Conservation (phyloP, 176 grass and related monocot species). For the Oryza meridionalis region DNA sequence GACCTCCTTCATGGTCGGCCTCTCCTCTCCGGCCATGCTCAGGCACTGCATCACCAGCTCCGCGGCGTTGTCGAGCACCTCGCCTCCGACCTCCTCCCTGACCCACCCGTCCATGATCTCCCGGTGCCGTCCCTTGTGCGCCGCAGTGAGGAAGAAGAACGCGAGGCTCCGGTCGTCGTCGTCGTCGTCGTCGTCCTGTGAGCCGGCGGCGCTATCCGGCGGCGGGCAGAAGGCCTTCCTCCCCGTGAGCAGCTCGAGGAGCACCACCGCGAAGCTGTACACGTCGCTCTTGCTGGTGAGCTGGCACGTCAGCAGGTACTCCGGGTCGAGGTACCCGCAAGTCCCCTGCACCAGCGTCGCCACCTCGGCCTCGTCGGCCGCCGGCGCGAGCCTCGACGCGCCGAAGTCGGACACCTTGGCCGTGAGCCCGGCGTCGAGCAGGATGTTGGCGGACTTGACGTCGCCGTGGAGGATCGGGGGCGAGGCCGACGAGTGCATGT, state of each 20-base stretch:
- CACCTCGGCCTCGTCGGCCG: slow-evolving; percentile 35
- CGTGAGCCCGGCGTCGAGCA: slow-evolving; percentile 45
- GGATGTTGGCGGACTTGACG: slow-evolving; percentile 67
- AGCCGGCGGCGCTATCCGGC: background rate
- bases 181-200: background rate
- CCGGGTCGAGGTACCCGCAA: slow-evolving; percentile 61
- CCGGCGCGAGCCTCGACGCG: slow-evolving; percentile 40
- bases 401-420: slow-evolving; percentile 67
- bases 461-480: slow-evolving; percentile 51
- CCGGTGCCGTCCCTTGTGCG: background rate
- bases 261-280: slow-evolving; percentile 55
- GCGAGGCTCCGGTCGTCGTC: slow-evolving; percentile 43
- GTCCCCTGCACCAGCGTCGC: slow-evolving; percentile 56
- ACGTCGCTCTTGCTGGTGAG: slow-evolving; percentile 60
- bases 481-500: no score
- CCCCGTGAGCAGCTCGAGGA: slow-evolving; percentile 58
- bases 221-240: slow-evolving; percentile 41
- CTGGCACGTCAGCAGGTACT: slow-evolving; percentile 49
- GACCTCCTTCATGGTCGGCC: slow-evolving; percentile 57
- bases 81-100: slow-evolving; percentile 3
- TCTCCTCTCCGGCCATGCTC: slow-evolving; percentile 36
- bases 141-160: slow-evolving; percentile 27
- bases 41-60: slow-evolving; percentile 44
- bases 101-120: slow-evolving; percentile 41
- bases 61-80: slow-evolving; percentile 12